phyloP scores from a whole-genome alignment of 306 rosid genomes.

The Prunus salicina region DNA sequence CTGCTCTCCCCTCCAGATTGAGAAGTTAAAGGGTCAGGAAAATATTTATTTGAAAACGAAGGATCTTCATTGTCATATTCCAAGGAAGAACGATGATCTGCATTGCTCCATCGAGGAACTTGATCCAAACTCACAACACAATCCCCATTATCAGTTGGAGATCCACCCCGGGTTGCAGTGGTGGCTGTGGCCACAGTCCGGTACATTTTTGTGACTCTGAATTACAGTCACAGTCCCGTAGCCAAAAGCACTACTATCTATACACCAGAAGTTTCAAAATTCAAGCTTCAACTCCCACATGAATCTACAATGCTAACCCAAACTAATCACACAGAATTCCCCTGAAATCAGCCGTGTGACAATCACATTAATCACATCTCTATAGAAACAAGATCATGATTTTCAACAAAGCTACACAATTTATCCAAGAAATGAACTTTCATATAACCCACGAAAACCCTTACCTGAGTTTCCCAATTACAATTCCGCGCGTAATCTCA shows the following conservation, averaged over 20 bases:
- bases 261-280: slow-evolving; percentile 26
- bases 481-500: background rate
- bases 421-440: background rate
- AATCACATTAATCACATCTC: background rate
- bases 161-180: slow-evolving; percentile 50
- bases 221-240: slow-evolving; percentile 29
- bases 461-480: background rate
- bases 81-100: slow-evolving; percentile 63
- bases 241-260: slow-evolving; percentile 26
- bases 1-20: slow-evolving; percentile 44
- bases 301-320: slow-evolving; percentile 9
- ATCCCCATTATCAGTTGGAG: slow-evolving; percentile 63
- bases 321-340: slow-evolving; percentile 22
- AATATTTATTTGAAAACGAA: slow-evolving; percentile 53
- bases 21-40: slow-evolving; percentile 77
- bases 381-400: slow-evolving; percentile 1
- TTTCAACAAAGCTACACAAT: background rate
- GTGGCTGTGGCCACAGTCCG: slow-evolving; percentile 64
- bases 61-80: slow-evolving; percentile 61
- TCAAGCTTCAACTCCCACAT: slow-evolving; percentile 21
- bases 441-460: background rate
- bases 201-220: slow-evolving; percentile 54
- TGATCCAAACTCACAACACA: slow-evolving; percentile 78
- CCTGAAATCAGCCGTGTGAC: slow-evolving; percentile 22
- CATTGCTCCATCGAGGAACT: slow-evolving; percentile 92